Conservation (phyloP, 495 filamentous ascomycete genomes). For the Annulohypoxylon maeteangense region DNA sequence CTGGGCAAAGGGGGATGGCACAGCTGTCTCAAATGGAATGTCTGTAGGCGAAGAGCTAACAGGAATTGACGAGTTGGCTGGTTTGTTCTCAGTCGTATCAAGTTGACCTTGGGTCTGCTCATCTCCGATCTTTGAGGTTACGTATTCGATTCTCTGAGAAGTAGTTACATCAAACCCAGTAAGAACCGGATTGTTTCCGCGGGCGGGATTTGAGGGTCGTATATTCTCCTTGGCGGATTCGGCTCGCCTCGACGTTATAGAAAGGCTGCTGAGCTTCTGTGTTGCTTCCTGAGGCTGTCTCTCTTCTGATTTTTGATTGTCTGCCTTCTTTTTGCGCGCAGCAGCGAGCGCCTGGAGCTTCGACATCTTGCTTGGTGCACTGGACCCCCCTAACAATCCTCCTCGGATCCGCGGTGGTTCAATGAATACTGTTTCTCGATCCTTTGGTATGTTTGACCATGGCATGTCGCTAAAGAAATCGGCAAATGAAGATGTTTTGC, state of each 20-base stretch:
- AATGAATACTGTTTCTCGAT: constrained; percentile 75
- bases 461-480: constrained; percentile 84
- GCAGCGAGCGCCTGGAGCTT: constrained; percentile 91
- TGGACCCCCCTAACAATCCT: constrained; percentile 80
- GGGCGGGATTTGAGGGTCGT: background rate
- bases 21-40: constrained; percentile 24
- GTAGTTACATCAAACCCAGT: background rate
- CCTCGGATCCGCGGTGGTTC: constrained; percentile 69
- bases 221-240: constrained; percentile 34
- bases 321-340: constrained; percentile 85
- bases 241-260: background rate
- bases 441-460: constrained; percentile 80
- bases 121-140: background rate
- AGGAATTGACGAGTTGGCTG: background rate
- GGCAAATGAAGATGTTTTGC: constrained; percentile 44
- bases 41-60: background rate
- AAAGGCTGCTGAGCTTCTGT: constrained; percentile 11
- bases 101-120: constrained; percentile 8
- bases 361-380: constrained; percentile 74
- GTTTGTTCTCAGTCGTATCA: background rate
- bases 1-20: constrained; percentile 75
- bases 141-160: background rate
- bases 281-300: constrained; percentile 25
- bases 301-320: constrained; percentile 64
- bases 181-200: background rate